Conservation (phyloP, 129 eudicot species). For the Mikania micrantha region DNA sequence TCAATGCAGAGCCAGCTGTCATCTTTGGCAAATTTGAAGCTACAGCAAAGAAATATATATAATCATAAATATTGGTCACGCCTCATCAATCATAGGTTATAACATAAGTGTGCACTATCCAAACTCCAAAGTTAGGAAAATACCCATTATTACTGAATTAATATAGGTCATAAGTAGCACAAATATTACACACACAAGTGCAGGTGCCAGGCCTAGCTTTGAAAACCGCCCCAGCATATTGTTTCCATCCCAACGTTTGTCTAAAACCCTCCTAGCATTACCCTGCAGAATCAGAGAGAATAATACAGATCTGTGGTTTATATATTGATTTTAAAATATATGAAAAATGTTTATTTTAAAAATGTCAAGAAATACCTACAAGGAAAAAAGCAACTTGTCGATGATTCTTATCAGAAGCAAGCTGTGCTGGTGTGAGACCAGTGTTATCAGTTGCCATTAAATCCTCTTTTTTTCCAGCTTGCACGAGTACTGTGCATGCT, state of each 20-base stretch:
- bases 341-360: not conserved
- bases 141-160: constrained; percentile 83
- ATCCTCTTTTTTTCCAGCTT: constrained; percentile 96
- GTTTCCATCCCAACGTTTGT: constrained; percentile 71
- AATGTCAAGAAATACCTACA: constrained; percentile 64
- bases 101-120: not conserved
- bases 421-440: constrained; percentile 96
- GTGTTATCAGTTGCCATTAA: constrained; percentile 80
- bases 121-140: constrained; percentile 13
- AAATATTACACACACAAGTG: constrained; percentile 74
- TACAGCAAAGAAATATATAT: constrained; percentile 19
- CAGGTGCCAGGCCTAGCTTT: constrained; percentile 90
- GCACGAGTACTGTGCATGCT: constrained; percentile 96
- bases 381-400: constrained; percentile 99
- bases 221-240: constrained; percentile 65
- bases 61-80: not conserved
- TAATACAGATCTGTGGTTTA: not conserved
- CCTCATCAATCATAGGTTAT: not conserved
- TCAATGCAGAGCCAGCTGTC: constrained; percentile 63
- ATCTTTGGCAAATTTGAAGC: constrained; percentile 71
- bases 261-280: constrained; percentile 80
- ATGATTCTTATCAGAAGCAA: constrained; percentile 94
- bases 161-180: constrained; percentile 63
- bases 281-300: constrained; percentile 51
- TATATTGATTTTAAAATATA: not conserved